Evolutionary conservation across 148 eudicot species (phyloP), one percentile per base, ranked within the genome.

Genomic region (Rhododendron vialii): DNA sequence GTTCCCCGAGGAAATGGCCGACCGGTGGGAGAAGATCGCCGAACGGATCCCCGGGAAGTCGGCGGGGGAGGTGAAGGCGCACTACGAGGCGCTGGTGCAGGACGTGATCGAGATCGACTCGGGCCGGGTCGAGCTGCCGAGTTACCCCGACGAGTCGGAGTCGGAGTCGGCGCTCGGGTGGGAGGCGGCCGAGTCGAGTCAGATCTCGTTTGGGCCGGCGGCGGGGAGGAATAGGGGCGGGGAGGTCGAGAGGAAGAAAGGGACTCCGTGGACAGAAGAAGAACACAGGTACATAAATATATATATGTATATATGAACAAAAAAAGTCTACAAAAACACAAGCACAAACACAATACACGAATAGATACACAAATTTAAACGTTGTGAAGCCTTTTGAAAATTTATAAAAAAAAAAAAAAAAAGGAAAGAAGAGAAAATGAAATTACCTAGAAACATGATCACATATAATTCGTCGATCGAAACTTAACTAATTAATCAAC

Each of bases 181-280:
- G 80, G 82, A 85, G 41, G 47, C 85, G 41, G 38, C 80, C 8
- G 86, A 86, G 36, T 55, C 73, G 47, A 81, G 57, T 67, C 93
- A 90, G 90, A 91, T 91, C 69, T 90, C 92, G 59, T 91, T 90
- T 71, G 94, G 87, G 28, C 7, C 86, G 47, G 35, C 65, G 65
- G 65, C 65, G 65, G 26, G n/a, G 65, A 7, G 80, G 30, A 82
- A 20, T 22, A 88, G 81, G 74, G 76, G 73, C 12, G 80, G 85
- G 28, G 93, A 92, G 41, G 89, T 65, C 7, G 92, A 87, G 87
- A 87, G 88, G 89, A 91, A 85, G 88, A 93, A 93, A 78, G 95
- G 95, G 3, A 93, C 91, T 3, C 93, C 95, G 0, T 93, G 95
- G 95, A 92, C 93, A 0, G 95, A 93, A 84, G 93, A 93, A 74